These are phyloP conservation scores for Ilex asprella DNA, from an alignment of 257 asterid genomes.

Conservation along the genomic window DNA sequence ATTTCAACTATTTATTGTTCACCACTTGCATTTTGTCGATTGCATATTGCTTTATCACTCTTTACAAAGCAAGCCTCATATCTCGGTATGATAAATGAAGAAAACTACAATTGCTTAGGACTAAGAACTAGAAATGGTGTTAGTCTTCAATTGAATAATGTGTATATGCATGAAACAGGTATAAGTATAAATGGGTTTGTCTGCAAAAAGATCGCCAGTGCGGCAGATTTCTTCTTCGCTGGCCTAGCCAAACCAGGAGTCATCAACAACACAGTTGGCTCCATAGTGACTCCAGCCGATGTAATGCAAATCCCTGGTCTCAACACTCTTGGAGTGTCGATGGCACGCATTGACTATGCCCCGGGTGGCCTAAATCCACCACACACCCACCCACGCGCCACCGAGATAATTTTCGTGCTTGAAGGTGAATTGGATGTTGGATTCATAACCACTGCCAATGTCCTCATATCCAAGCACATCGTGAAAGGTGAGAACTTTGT, in stretches of 20 bases:
- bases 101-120: neutral
- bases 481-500: constrained; percentile 48
- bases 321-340: constrained; percentile 19
- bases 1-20: too few species aligned
- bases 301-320: constrained; percentile 68
- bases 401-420: too few species aligned
- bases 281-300: constrained; percentile 58
- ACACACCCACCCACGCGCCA: too few species aligned
- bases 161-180: too few species aligned
- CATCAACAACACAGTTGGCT: constrained; percentile 49
- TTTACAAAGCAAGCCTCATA: neutral
- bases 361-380: too few species aligned
- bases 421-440: too few species aligned
- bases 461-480: constrained; percentile 40
- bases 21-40: too few species aligned
- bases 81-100: neutral
- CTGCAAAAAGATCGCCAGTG: constrained; percentile 65
- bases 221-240: constrained; percentile 38
- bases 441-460: constrained; percentile 4
- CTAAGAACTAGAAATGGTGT: neutral
- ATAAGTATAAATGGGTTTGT: too few species aligned
- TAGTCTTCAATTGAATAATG: constrained; percentile 3
- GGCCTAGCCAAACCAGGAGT: constrained; percentile 17
- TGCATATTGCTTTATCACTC: too few species aligned
- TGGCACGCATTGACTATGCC: too few species aligned